phyloP scores from a whole-genome alignment of 2,329 filamentous ascomycete species.

The Salinomyces thailandicus region DNA sequence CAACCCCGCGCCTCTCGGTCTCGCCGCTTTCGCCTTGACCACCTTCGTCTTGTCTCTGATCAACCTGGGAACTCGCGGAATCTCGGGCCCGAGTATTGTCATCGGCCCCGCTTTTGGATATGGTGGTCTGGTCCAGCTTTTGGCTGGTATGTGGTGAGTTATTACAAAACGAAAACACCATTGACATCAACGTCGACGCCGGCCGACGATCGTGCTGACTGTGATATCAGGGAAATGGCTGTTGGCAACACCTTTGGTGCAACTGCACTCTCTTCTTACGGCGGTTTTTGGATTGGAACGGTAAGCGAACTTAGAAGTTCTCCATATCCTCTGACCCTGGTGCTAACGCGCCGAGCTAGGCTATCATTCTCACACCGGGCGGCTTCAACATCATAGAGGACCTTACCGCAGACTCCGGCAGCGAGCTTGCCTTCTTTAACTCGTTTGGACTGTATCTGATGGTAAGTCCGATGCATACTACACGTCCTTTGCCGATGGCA shows the following conservation, averaged over 20 bases:
- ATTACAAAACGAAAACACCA: background rate
- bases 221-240: slow-evolving; percentile 37
- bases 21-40: slow-evolving; percentile 55
- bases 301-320: too few species aligned
- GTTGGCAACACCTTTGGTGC: slow-evolving; percentile 55
- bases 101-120: slow-evolving; percentile 41
- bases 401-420: slow-evolving; percentile 28
- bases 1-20: slow-evolving; percentile 51
- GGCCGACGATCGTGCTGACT: too few species aligned
- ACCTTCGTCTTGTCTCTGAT: slow-evolving; percentile 49
- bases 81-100: slow-evolving; percentile 36
- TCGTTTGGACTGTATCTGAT: slow-evolving; percentile 50
- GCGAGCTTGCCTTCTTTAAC: slow-evolving; percentile 37
- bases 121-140: slow-evolving; percentile 41
- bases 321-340: too few species aligned
- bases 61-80: slow-evolving; percentile 36
- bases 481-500: slow-evolving; percentile 26
- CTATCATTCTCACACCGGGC: slow-evolving; percentile 47
- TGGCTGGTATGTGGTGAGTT: slow-evolving; percentile 45
- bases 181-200: too few species aligned
- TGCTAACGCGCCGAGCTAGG: too few species aligned
- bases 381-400: slow-evolving; percentile 39
- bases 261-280: slow-evolving; percentile 51
- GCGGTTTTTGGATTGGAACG: slow-evolving; percentile 52
- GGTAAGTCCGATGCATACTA: too few species aligned